Evolutionary conservation across 2,329 filamentous ascomycete genomes (phyloP).

Genomic region (Fusarium sp.): DNA sequence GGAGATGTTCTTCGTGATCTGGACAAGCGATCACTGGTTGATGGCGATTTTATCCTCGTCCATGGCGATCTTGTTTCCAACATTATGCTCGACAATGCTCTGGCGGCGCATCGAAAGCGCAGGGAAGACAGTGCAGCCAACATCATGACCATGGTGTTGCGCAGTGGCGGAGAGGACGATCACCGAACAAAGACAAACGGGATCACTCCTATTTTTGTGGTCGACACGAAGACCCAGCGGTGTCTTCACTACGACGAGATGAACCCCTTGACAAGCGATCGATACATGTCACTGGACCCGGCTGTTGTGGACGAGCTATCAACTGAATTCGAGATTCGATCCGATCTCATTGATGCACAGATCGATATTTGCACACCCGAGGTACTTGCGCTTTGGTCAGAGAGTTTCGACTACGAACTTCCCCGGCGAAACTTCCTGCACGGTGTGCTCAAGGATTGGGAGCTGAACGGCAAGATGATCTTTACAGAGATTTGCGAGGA

Average conservation of each 20-base stretch:
- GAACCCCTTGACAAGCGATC: constrained; percentile 73
- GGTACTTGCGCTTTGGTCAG: constrained; percentile 93
- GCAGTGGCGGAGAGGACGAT: constrained; percentile 75
- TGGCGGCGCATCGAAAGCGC: constrained; percentile 84
- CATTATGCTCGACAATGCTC: constrained; percentile 81
- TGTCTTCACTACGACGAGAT: constrained; percentile 97
- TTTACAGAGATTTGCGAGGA: constrained; percentile 87
- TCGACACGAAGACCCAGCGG: constrained; percentile 82
- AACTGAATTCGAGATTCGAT: constrained; percentile 82
- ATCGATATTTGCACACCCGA: constrained; percentile 99
- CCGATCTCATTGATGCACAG: constrained; percentile 91
- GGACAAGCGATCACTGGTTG: constrained; percentile 85
- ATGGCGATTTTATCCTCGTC: constrained; percentile 91
- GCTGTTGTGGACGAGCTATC: constrained; percentile 79
- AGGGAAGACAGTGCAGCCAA: constrained; percentile 89
- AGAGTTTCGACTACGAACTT: constrained; percentile 96
- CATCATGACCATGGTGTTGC: constrained; percentile 96
- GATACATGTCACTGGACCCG: constrained; percentile 79
- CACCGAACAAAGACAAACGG: constrained; percentile 84
- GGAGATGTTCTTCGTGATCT: constrained; percentile 96
- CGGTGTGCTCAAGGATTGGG: constrained; percentile 95
- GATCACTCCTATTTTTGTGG: constrained; percentile 84
- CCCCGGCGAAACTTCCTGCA: constrained; percentile 90
- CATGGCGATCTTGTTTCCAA: constrained; percentile 95
- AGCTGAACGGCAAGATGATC: constrained; percentile 96